Evolutionary conservation across 805 yeast species (phyloP).

Genomic region (Nakazawaea wyomingensis): DNA sequence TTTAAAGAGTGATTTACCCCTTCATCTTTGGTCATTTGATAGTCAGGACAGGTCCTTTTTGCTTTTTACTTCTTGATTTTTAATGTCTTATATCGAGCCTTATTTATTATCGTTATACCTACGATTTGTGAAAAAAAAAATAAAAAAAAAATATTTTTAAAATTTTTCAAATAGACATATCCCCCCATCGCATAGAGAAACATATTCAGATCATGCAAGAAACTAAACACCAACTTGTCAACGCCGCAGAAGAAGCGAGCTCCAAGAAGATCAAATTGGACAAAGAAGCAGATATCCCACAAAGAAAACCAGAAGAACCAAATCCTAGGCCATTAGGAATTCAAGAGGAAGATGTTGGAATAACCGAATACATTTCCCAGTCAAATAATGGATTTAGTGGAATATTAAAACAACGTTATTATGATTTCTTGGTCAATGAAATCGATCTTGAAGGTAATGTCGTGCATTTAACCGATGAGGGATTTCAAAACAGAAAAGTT

Average conservation of each 20-base stretch:
- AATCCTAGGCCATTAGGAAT: constrained; percentile 33
- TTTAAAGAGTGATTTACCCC: background rate
- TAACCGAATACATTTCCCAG: constrained; percentile 59
- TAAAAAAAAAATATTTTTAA: background rate
- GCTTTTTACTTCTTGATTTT: too few species aligned
- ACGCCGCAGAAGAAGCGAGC: constrained; percentile 5
- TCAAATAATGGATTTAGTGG: constrained; percentile 67
- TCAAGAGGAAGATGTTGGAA: constrained; percentile 81
- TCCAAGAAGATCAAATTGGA: constrained; percentile 20
- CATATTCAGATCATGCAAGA: background rate
- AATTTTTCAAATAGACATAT: background rate
- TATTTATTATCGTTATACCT: background rate
- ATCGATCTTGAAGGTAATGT: constrained; percentile 65
- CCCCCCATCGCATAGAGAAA: too few species aligned
- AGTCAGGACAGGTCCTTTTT: too few species aligned
- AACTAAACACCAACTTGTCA: background rate
- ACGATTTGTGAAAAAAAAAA: background rate
- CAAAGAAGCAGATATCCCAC: constrained; percentile 12
- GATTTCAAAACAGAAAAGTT: constrained; percentile 50
- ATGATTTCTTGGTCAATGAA: constrained; percentile 93
- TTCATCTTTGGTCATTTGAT: background rate
- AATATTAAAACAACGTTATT: constrained; percentile 77
- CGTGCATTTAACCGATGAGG: constrained; percentile 70
- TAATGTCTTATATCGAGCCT: too few species aligned
- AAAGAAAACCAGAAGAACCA: constrained; percentile 8